Percentiles rank a stretch among this genome's conserved stretches.
Evolutionary conservation across 2,329 filamentous ascomycete species (phyloP).

Genomic region (Fusarium secorum): DNA sequence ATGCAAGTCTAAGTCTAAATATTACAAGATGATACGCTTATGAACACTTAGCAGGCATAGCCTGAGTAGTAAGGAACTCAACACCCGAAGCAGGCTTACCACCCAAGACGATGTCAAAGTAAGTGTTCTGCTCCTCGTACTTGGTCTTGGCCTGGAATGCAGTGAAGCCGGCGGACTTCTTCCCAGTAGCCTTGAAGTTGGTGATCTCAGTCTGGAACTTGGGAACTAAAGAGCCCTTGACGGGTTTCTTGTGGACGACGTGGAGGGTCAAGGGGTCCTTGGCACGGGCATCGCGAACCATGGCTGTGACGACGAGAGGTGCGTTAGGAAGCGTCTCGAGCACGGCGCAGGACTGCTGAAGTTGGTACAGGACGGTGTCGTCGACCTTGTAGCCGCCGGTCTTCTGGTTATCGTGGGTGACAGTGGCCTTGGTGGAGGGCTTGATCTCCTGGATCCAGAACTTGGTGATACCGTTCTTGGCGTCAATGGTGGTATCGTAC

Average conservation of each 20-base stretch:
- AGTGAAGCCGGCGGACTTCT: slow-evolving; percentile 9
- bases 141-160: slow-evolving; percentile 4
- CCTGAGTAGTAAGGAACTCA: not conserved
- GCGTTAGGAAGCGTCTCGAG: not conserved
- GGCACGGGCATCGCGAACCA: slow-evolving; percentile 11
- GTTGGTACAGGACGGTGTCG: slow-evolving; percentile 41
- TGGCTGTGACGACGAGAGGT: not conserved
- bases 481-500: slow-evolving; percentile 39
- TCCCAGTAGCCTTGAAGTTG: slow-evolving; percentile 27
- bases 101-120: slow-evolving; percentile 15
- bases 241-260: not conserved
- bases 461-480: slow-evolving; percentile 42
- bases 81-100: not conserved
- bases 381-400: slow-evolving; percentile 40
- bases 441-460: slow-evolving; percentile 44
- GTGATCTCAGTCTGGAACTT: not conserved
- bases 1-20: not conserved
- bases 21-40: not conserved
- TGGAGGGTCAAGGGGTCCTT: slow-evolving; percentile 9
- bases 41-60: not conserved
- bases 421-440: slow-evolving; percentile 32
- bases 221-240: not conserved
- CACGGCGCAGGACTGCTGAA: slow-evolving; percentile 39
- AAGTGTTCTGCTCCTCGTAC: rapidly evolving
- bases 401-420: slow-evolving; percentile 39